Evolutionary conservation across 148 eudicot genomes (phyloP), one percentile per base, ranked within the genome.

Genomic region (Arctostaphylos glauca): DNA sequence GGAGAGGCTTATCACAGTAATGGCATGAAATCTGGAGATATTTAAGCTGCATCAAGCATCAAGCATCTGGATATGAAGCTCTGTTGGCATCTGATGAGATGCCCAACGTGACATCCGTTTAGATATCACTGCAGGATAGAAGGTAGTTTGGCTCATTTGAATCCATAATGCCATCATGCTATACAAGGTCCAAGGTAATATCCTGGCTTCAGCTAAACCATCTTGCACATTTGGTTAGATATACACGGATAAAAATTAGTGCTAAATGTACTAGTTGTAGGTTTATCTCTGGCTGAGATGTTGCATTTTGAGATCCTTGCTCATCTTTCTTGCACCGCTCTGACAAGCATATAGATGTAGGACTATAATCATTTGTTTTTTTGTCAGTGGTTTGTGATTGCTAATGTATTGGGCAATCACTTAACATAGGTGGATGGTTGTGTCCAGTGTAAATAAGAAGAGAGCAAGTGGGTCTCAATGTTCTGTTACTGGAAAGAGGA

Each of bases 21-120:
- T 60, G 60, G 52, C 46, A 78, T 54, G 43, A 25, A 78, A 59
- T 18, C 38, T 78, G 53, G 58, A 78, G 25, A 56, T 53, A 43
- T 12, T 41, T 43, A 43, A 78, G 41, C 50, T 5, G 71, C 43
- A 47, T 59, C 81, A 44, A 59, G 9, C 48, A 44, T 15, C 14
- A 79, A 46, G 72, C 81, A 31, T 18, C 71, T 31, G 48, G 62
- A 50, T 67, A 52, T 80, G 15, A 12, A 68, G 62, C 76, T 52
- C 76, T 4, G 31, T 54, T 67, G 75, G 49, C 82, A 67, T 64
- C 58, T 68, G 49, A 79, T 55, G 55, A 77, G 64, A 77, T 9
- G 5, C 47, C 2, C 4, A 9, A 52, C 62, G 10, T 31, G 12
- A 16, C 50, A 21, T 48, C 21, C 5, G 9, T 48, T 46, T 23